phyloP scores from a whole-genome alignment of 805 yeast genomes.

The Phaffomyces antillensis region DNA sequence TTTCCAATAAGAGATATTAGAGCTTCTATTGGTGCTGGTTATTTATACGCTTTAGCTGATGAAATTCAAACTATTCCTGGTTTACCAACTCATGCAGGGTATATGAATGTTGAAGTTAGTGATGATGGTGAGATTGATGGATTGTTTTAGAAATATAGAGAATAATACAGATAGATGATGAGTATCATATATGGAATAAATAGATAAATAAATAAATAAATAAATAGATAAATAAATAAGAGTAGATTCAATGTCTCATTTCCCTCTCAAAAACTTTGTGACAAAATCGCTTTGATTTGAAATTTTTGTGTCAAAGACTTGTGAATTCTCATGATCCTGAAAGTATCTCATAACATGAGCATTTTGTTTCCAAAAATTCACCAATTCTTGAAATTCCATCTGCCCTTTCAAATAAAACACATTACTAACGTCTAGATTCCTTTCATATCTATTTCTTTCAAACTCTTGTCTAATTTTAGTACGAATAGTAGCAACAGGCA shows the following conservation, averaged over 20 bases:
- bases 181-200: slow-evolving; percentile 3
- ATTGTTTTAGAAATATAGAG: slow-evolving; percentile 38
- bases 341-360: slow-evolving; percentile 80
- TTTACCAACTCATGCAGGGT: slow-evolving; percentile 90
- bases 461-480: slow-evolving; percentile 86
- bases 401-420: slow-evolving; percentile 74
- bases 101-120: slow-evolving; percentile 93
- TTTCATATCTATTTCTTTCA: slow-evolving; percentile 74
- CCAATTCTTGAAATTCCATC: slow-evolving; percentile 84
- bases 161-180: background rate
- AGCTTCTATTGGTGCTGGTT: slow-evolving; percentile 95
- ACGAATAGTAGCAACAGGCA: slow-evolving; percentile 72
- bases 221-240: background rate
- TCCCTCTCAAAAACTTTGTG: slow-evolving; percentile 64
- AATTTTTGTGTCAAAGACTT: slow-evolving; percentile 33
- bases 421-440: slow-evolving; percentile 58
- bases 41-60: slow-evolving; percentile 92
- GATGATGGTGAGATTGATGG: slow-evolving; percentile 90
- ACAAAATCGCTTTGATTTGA: slow-evolving; percentile 49
- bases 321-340: slow-evolving; percentile 54
- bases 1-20: slow-evolving; percentile 93
- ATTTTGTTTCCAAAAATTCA: slow-evolving; percentile 87
- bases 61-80: slow-evolving; percentile 98
- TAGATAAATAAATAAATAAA: slow-evolving; percentile 4
- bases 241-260: background rate